Conservation (phyloP, 441 rosid genomes). For the Gossypium aridum region DNA sequence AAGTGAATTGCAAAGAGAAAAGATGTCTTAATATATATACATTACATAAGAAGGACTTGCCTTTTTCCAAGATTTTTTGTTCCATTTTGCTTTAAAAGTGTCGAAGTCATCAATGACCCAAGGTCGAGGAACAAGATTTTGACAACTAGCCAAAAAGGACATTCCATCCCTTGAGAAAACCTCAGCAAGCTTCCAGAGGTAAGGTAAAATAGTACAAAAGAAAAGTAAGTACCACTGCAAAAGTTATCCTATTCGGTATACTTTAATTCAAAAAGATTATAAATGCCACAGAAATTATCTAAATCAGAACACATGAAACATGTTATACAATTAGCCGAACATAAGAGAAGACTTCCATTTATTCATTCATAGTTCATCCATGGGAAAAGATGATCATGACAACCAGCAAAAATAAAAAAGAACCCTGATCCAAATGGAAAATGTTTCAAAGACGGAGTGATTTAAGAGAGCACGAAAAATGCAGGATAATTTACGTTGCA, state of each 20-base stretch:
- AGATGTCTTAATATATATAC: not conserved
- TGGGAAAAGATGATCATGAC: constrained; percentile 1
- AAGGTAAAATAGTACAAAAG: not conserved
- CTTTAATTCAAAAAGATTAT: not conserved
- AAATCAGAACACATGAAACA: not conserved
- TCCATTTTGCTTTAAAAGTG: constrained; percentile 66
- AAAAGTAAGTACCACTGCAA: constrained; percentile 8
- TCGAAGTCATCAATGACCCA: constrained; percentile 98
- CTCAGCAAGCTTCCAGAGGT: constrained; percentile 67
- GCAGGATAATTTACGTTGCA: not conserved
- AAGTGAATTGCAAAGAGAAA: not conserved
- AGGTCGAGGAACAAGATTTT: constrained; percentile 83
- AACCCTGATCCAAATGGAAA: not conserved
- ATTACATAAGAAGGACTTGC: constrained; percentile 20
- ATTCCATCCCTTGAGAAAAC: constrained; percentile 90
- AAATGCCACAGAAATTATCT: not conserved
- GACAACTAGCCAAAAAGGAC: constrained; percentile 83
- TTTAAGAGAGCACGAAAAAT: not conserved
- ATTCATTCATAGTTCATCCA: not conserved
- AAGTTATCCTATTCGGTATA: not conserved
- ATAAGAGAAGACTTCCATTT: not conserved
- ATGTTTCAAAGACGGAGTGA: not conserved
- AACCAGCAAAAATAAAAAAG: not conserved
- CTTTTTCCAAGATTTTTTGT: constrained; percentile 88
- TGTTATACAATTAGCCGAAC: not conserved